Base-by-base conservation (phyloP, 768 basidiomycete genomes). In the Lepiota brunneoincarnata region DNA sequence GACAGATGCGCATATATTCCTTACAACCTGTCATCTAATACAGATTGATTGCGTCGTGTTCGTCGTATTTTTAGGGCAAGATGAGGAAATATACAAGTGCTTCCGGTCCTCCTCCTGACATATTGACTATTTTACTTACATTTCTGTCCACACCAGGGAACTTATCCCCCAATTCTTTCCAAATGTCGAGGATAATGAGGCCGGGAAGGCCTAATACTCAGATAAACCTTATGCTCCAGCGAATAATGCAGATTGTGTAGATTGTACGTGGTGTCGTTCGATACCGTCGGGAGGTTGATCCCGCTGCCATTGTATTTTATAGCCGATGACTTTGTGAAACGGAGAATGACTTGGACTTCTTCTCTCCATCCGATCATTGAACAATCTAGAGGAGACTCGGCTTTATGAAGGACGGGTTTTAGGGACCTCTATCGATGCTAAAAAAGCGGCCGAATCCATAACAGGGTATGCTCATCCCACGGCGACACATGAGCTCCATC, bases 1-100 rank as follows among this genome's bases (percentile, higher is more conserved):
- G 4, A 48, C 11, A 5, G 1, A 38, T 50, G 24, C 23, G 14
- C 12, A 38, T 23, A 6, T 24, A 45, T 31, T 37, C 40, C 36
- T 9, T 31, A 2, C 31, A 31, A 31, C 11, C 31, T 31, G 31
- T 31, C 31, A 31, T 10, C 7, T 31, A 31, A 31, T 9, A 3
- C 31, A 85, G 82, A 67, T 92, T n/a, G 83, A 89, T 36, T 80
- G 84, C 40, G 74, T 89, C 15, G 78, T 92, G 5, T 91, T 93
- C 58, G 84, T 87, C 6, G 85, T 89, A 21, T 91, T 84, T 77
- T 81, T 76, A 39, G 72, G 84, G 59, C 75, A 70, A 49, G 90
- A 93, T 62, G 79, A 75, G 56, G 68, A 68, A 1, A 78, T 83
- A 1, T 92, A 89, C 56, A 72, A 82, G 89, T 91, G 61, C 55